Base-by-base conservation (phyloP, 768 basidiomycete species). In the Harrya chromipes region DNA sequence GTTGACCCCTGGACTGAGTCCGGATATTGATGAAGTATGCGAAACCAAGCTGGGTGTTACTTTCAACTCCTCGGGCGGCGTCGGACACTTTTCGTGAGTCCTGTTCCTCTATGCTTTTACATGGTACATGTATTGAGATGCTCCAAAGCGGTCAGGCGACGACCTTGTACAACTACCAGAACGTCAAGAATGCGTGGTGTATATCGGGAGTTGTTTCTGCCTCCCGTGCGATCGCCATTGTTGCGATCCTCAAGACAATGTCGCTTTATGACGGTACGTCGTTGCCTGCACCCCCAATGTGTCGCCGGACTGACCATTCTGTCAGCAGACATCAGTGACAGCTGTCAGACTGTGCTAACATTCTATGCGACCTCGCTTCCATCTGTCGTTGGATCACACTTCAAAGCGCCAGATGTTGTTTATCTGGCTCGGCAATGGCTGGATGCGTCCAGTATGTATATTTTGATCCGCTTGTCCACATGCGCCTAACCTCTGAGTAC, bases 281-380 rank as follows among this genome's bases (percentile, higher is more conserved):
- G 7, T 6, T 43, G 9, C 23, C 26, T 14, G 31, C 9, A 20
- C 6, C 34, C 9, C 3, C 46, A 21, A 7, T 7, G 19, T 7
- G 14, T 40, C 11, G 29, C 43, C 33, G 9, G 42, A 40, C 31
- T 56, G 53, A 39, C 34, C 9, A 13, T 10, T 9, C 44, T 24
- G 34, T 50, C 21, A 6, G 0, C 54, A 92, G 92, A 89, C 34
- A 72, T 83, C 5, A 77, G 84, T 44, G 82, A 85, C 44, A 75
- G 75, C 24, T 85, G 85, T 14, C 85, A 80, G 53, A 83, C 85
- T 1, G 81, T 90, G 19, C 84, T 88, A 52, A 77, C 85, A 0
- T 95, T 90, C 64, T 97, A 93, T 65, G 77, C 85, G 0, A 79
- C 85, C 1, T 84, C 88, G 2, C 72, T 97, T 24, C 75, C 79